Evolutionary conservation across 2,329 filamentous ascomycete species (phyloP).

Genomic region (Calonectria montana): DNA sequence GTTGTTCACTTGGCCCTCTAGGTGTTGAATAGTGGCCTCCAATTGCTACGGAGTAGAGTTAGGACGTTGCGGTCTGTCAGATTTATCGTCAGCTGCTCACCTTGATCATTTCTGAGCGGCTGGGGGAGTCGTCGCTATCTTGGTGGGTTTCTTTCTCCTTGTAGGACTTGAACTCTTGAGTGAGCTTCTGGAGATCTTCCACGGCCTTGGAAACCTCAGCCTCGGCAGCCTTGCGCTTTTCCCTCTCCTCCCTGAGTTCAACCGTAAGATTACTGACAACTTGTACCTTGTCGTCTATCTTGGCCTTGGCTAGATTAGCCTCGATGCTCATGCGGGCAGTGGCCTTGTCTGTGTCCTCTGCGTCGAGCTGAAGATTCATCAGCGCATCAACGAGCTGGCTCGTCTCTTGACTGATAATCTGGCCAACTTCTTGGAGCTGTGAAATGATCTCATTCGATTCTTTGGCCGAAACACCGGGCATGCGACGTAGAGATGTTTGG

Average conservation of each 20-base stretch:
- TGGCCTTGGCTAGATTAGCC: constrained; percentile 50
- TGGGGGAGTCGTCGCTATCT: constrained; percentile 31
- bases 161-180: constrained; percentile 43
- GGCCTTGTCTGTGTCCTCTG: constrained; percentile 52
- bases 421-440: constrained; percentile 51
- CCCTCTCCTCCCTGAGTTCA: constrained; percentile 46
- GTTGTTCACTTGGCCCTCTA: constrained; percentile 52
- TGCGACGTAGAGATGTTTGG: constrained; percentile 52
- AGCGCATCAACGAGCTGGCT: constrained; percentile 53
- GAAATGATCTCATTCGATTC: constrained; percentile 49
- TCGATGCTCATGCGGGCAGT: constrained; percentile 53
- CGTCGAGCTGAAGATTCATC: constrained; percentile 51
- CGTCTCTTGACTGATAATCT: constrained; percentile 52
- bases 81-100: constrained; percentile 32
- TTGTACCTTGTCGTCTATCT: constrained; percentile 47
- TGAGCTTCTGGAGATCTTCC: constrained; percentile 42
- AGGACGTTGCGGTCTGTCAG: not conserved
- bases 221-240: constrained; percentile 46
- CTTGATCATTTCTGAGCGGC: constrained; percentile 45
- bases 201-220: constrained; percentile 41
- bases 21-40: constrained; percentile 47
- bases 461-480: constrained; percentile 51
- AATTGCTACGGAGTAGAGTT: constrained; percentile 38
- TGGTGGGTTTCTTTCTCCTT: constrained; percentile 40
- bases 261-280: constrained; percentile 46